Percentiles rank a stretch among this genome's conserved stretches.
Conservation (phyloP, 1,139 yeast species). For the Suhomyces kunorum region DNA sequence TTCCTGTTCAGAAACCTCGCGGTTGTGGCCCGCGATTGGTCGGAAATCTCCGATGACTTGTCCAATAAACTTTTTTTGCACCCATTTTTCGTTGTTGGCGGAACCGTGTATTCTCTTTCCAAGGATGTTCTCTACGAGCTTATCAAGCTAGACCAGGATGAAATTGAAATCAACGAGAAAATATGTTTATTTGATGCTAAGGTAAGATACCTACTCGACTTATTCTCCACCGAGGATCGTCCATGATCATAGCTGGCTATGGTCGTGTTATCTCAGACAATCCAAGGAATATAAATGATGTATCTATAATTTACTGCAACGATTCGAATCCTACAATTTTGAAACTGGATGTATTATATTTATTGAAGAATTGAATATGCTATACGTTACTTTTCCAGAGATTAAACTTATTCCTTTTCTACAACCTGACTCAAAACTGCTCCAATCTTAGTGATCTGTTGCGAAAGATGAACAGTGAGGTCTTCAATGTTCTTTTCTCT, state of each 20-base stretch:
- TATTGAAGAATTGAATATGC: neutral
- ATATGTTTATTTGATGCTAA: constrained; percentile 10
- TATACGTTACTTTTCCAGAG: neutral
- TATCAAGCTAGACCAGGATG: constrained; percentile 5
- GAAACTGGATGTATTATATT: neutral
- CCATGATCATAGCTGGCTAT: constrained; percentile 1
- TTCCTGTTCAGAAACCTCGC: constrained; percentile 5
- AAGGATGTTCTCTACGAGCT: constrained; percentile 11
- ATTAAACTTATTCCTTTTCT: neutral
- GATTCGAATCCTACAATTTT: too few relatives aligned
- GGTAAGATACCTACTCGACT: constrained; percentile 11
- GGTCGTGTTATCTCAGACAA: too few relatives aligned
- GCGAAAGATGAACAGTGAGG: constrained; percentile 30
- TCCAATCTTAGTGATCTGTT: constrained; percentile 30
- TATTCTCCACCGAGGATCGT: constrained; percentile 7
- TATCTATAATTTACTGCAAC: too few relatives aligned
- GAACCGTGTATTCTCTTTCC: constrained; percentile 13
- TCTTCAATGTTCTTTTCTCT: constrained; percentile 28
- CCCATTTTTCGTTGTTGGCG: constrained; percentile 11
- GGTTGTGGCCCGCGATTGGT: constrained; percentile 5
- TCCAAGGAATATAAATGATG: too few relatives aligned
- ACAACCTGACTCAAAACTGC: constrained; percentile 20
- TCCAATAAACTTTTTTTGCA: constrained; percentile 14
- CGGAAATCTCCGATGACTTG: constrained; percentile 9
- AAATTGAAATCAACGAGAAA: constrained; percentile 7